Evolutionary conservation across 2,329 filamentous ascomycete species (phyloP), one percentile per base, ranked within the genome.

Genomic region (Trichophyton mentagrophytes): DNA sequence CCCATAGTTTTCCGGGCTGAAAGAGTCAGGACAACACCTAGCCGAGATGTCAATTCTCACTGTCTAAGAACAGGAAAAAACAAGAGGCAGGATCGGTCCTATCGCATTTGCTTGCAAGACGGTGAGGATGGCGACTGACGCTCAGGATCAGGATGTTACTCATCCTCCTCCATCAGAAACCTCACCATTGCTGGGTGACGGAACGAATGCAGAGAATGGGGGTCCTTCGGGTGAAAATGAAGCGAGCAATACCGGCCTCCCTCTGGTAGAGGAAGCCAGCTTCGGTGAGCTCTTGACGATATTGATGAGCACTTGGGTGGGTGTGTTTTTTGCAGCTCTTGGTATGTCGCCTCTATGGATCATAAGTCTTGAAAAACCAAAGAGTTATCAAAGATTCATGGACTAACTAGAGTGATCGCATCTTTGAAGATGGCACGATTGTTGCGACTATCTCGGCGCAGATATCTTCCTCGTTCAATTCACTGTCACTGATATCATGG

Each of bases 391-490:
- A 38, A 38, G 33, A 38, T 38, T 38, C 11, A 4, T 13, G 33
- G 33, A 38, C 67, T 63, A 60, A 20, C 17, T 38, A 36, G 40
- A n/a, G 7, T 13, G 33, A 38, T 13, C 3, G 9, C 27, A 22
- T 27, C 17, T 25, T 30, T 40, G 20, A 69, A 76, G 90, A 96
- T 73, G 83, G 82, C 1, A 93, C 89, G 56, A 86, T 96, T 64
- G 89, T 95, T 66, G 90, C 90, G 7, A 96, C 90, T 0, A 80
- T 96, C 0, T 86, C 88, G 0, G 88, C 83, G 0, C 89, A 90
- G 6, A 95, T 96, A 64, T 88, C 88, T 25, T 88, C 85, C 69
- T 86, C 87, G 49, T 95, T 96, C 74, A 79, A 85, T 62, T 95
- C 89, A 0, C 82, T 95, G 30, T 87, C 85, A 20, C 79, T 93